Conservation (phyloP, 345 rosid genomes). For the Brassica juncea region DNA sequence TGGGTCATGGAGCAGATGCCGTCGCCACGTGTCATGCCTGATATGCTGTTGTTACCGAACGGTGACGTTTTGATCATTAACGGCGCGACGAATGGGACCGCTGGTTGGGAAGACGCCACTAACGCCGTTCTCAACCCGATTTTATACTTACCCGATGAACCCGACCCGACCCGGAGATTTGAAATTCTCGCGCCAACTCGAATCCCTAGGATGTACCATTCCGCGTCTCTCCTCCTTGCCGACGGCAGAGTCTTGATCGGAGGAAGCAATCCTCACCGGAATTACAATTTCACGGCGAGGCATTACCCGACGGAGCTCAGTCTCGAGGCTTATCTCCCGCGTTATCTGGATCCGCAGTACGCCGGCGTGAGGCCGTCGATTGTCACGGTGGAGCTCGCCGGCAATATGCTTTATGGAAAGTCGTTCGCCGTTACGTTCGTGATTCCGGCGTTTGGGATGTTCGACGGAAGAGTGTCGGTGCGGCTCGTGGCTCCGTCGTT, state of each 20-base stretch:
- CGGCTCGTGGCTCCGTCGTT: conserved; percentile 63
- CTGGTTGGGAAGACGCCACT: conserved; percentile 76
- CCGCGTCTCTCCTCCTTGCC: conserved; percentile 61
- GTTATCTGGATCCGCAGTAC: conserved; percentile 50
- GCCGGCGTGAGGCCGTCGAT: conserved; percentile 56
- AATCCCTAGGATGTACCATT: conserved; percentile 78
- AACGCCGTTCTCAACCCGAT: conserved; percentile 72
- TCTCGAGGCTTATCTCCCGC: conserved; percentile 75
- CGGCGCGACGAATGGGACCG: conserved; percentile 78
- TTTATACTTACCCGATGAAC: conserved; percentile 53
- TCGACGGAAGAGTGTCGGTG: conserved; percentile 40
- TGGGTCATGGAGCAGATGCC: conserved; percentile 91
- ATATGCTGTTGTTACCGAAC: conserved; percentile 65
- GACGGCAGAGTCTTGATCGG: conserved; percentile 84
- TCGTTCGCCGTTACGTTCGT: conserved; percentile 48
- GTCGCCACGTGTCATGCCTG: conserved; percentile 69
- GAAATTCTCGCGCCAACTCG: conserved; percentile 49
- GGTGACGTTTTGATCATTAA: conserved; percentile 68
- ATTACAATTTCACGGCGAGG: conserved; percentile 64
- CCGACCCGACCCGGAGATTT: conserved; percentile 54
- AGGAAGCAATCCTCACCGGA: conserved; percentile 81
- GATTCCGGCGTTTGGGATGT: conserved; percentile 33
- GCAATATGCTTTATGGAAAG: conserved; percentile 45
- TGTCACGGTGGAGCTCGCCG: conserved; percentile 49
- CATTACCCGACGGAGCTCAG: conserved; percentile 77